Evolutionary conservation across 176 grass and related monocot genomes (phyloP), one percentile per base, ranked within the genome.

Genomic region (Bothriochloa decipiens): DNA sequence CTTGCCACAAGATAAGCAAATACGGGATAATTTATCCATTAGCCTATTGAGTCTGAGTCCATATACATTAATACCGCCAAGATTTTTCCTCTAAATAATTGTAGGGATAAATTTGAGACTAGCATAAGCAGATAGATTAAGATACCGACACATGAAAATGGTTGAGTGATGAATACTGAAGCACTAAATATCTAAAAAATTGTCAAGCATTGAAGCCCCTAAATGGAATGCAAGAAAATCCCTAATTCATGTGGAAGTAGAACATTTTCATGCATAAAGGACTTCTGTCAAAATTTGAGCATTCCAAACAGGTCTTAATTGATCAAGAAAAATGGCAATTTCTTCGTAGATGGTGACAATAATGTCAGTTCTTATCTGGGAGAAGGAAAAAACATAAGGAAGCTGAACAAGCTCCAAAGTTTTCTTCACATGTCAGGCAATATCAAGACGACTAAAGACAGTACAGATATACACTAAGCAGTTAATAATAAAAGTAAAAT

Each of bases 401-500:
- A 61, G 2, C 22, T 45, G 68, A 45, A 45, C 4, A 23, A 58
- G 25, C 4, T 25, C 9, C 15, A 84, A 72, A 2, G 5, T 72
- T 41, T 52, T 49, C 2, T 46, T 47, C 11, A 75, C 32, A 47
- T 0, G 20, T 40, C 6, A 29, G 3, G 39, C 4, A 22, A 23
- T 61, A 63, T 16, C 12, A 18, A 8, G 4, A 22, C n/a, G 11
- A 65, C 57, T 41, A 67, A 82, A 4, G 6, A 18, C 22, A 47
- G 22, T 58, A 58, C 22, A 66, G n/a, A 64, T 49, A 86, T 11
- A 64, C 1, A 70, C 13, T 18, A 70, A 11, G 18, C 28, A 79
- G 28, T 74, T 86, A 55, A 84, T 82, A 85, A 82, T 53, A 22
- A 22, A 6, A 50, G 14, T 50, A 50, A 49, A 16, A 50, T 53